phyloP scores from a whole-genome alignment of 2,329 filamentous ascomycete genomes.

The Colletotrichum shisoi region DNA sequence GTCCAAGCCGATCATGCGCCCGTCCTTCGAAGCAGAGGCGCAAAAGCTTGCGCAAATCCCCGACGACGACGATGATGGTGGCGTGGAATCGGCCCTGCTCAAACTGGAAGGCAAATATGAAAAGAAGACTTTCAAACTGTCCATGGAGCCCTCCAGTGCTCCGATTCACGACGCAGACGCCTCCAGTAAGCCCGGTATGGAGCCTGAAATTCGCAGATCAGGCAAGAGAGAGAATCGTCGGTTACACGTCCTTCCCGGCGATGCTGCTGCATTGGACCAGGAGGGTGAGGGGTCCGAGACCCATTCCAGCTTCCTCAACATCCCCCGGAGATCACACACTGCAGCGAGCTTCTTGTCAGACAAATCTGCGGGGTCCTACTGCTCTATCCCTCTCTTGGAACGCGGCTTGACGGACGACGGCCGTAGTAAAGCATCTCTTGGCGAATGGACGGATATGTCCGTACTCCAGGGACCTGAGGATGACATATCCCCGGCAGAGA shows the following conservation, averaged over 20 bases:
- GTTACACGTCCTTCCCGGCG: slow-evolving; percentile 51
- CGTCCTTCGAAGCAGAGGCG: slow-evolving; percentile 88
- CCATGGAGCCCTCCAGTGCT: slow-evolving; percentile 49
- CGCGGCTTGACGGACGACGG: slow-evolving; percentile 66
- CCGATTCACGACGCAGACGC: slow-evolving; percentile 36
- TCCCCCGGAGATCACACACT: slow-evolving; percentile 45
- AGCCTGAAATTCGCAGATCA: slow-evolving; percentile 45
- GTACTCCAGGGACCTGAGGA: slow-evolving; percentile 59
- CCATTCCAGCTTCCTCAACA: slow-evolving; percentile 43
- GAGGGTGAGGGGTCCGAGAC: slow-evolving; percentile 39
- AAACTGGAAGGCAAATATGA: slow-evolving; percentile 91
- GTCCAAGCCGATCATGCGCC: slow-evolving; percentile 68
- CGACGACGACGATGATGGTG: slow-evolving; percentile 84
- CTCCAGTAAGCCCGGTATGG: slow-evolving; percentile 21
- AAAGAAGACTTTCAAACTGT: slow-evolving; percentile 57
- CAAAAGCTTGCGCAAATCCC: slow-evolving; percentile 87
- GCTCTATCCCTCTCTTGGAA: slow-evolving; percentile 78
- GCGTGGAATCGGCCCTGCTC: slow-evolving; percentile 87
- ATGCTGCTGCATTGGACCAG: slow-evolving; percentile 49
- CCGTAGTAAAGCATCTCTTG: slow-evolving; percentile 51
- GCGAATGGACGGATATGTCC: slow-evolving; percentile 64
- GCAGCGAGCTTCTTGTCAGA: slow-evolving; percentile 61
- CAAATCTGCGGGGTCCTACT: slow-evolving; percentile 76
- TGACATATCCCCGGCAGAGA: slow-evolving; percentile 44
- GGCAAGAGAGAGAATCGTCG: slow-evolving; percentile 59